Evolutionary conservation across 2,329 filamentous ascomycete species (phyloP).

Genomic region (Hypoxylon sp.): DNA sequence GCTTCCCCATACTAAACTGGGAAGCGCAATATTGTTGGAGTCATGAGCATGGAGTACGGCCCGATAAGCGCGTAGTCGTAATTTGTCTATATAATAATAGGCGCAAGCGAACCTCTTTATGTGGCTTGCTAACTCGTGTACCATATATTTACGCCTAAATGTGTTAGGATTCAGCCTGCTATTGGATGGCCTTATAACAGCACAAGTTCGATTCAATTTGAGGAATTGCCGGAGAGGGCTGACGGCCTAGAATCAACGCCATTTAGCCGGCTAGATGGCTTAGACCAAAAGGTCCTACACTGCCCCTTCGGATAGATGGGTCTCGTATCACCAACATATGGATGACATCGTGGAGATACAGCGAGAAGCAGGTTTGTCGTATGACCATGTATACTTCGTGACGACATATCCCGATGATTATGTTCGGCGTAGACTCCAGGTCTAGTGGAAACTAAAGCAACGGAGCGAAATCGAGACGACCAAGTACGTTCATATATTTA

Average conservation of each 20-base stretch:
- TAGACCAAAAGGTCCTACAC: constrained; percentile 7
- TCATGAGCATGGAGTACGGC: constrained; percentile 22
- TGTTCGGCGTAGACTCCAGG: not conserved
- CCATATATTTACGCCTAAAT: constrained; percentile 31
- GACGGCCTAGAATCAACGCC: constrained; percentile 5
- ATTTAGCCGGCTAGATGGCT: constrained; percentile 37
- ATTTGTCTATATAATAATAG: constrained; percentile 15
- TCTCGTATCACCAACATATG: not conserved
- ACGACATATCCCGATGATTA: constrained; percentile 7
- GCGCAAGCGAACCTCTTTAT: constrained; percentile 16
- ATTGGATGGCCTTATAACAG: constrained; percentile 25
- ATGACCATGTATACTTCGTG: constrained; percentile 20
- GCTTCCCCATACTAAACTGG: constrained; percentile 13
- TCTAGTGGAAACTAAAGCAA: not conserved
- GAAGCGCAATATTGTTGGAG: constrained; percentile 3
- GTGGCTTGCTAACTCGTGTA: not conserved
- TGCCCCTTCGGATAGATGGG: constrained; percentile 12
- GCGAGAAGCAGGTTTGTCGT: constrained; percentile 2
- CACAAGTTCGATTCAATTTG: constrained; percentile 7
- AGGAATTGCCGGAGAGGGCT: constrained; percentile 5
- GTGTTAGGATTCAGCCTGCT: constrained; percentile 18
- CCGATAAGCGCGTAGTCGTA: constrained; percentile 36
- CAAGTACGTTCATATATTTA: no score
- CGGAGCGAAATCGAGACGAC: not conserved
- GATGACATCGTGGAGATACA: constrained; percentile 4